Evolutionary conservation across 495 filamentous ascomycete genomes (phyloP), one percentile per base, ranked within the genome.

Genomic region (Penicillium cinerascens): DNA sequence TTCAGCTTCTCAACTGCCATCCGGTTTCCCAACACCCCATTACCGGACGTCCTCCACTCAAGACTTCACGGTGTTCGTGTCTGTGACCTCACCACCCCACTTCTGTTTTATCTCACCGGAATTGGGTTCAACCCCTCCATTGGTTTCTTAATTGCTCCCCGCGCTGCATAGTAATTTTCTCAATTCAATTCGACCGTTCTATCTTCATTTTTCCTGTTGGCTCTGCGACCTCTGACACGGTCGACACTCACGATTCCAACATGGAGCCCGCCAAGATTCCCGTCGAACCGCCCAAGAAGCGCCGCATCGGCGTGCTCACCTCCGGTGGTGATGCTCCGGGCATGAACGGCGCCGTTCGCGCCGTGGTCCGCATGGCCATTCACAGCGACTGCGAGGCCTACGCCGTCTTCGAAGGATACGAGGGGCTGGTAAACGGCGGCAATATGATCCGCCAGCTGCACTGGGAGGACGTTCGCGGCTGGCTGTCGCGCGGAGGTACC

Each of bases 391-490:
- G 93, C 70, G 89, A 95, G 53, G 81, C 90, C 46, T 99, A 86
- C 61, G 89, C 85, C 60, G 80, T 99, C 60, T 92, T 88, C 69
- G 95, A 99, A 72, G 95, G 95, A 43, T 99, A 97, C 74, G 89
- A 97, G 60, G 95, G 95, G 23, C 79, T 99, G 41, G 95, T 99
- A 15, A 80, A 87, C 55, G 93, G 92, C 61, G 89, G 91, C 9
- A 79, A 87, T 56, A 81, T 93, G 69, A 98, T 98, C 68, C 81
- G 82, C 48, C 82, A 91, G 73, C 82, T 95, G 80, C 72, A 81
- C 42, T 99, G 95, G 95, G 83, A 92, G 52, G 93, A 97, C 70
- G 95, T 99, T 39, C 87, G 95, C 44, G 93, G 95, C 49, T 97
- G 85, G 79, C 78, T 95, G 42, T 93, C 89, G 6, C 91, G 95